Base-by-base conservation (phyloP, 2,329 filamentous ascomycete genomes). In the Botryotinia calthae region DNA sequence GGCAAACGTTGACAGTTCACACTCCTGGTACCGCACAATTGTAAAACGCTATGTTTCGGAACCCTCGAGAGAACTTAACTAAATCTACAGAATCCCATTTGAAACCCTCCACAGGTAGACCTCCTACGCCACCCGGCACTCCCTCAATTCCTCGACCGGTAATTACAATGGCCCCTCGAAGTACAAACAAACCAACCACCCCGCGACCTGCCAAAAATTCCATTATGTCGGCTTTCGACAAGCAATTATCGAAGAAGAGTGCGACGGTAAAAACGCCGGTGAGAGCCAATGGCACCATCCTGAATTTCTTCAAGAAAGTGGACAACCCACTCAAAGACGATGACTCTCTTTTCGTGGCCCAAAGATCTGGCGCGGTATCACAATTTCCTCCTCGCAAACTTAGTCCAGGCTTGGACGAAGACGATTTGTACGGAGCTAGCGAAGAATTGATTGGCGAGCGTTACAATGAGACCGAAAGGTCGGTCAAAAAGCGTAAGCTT, bases 241-340 rank as follows among this genome's bases (percentile, higher is more conserved):
- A 70, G 37, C 76, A 75, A 62, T 73, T 64, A 37, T 48, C 72
- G 6, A 79, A 77, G 62, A 81, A 80, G 46, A 69, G 70, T n/a
- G 46, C 73, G 16, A 66, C 69, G 69, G 62, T 71, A 25, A 80
- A 78, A 61, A 72, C 76, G 20, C 73, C 76, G 14, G 74, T 66
- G 8, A 81, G 79, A 71, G 83, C 84, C 0, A 93, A 93, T 77
- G 84, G 85, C 10, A 93, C 90, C 75, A 93, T 94, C 46, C 82
- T 93, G 22, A 93, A 82, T 75, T 94, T 93, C 81, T 94, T 94
- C 80, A 90, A 92, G 78, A 94, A 93, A 79, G 85, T 88, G 0
- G 86, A 87, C 20, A 82, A 82, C 0, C 82, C 77, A 18, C 40
- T 80, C 70, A 83, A 86, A 72, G 86, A 91, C 75, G 70, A 72